These are phyloP conservation scores for Eremochloa ophiuroides DNA, from an alignment of 176 grass and related monocot genomes.

Conservation along the genomic window DNA sequence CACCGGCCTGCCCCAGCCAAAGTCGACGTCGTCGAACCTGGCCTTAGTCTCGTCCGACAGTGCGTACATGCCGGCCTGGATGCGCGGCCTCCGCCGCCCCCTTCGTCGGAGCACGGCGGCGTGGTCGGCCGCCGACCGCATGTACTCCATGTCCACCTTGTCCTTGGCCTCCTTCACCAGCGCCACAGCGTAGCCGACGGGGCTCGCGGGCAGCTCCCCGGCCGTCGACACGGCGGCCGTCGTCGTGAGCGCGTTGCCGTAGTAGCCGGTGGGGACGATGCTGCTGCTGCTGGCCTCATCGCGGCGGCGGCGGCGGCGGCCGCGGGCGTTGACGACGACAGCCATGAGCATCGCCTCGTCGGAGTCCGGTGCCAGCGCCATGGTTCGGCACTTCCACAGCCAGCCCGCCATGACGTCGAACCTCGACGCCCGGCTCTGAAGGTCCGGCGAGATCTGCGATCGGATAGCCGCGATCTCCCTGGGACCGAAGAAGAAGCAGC, in stretches of 20 bases:
- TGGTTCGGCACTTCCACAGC: too few relatives aligned
- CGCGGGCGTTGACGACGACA: conserved; percentile 28
- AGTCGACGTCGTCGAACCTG: conserved; percentile 65
- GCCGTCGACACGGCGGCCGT: conserved; percentile 30
- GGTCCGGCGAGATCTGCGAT: conserved; percentile 12
- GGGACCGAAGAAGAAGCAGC: conserved; percentile 43
- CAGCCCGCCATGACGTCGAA: too few relatives aligned
- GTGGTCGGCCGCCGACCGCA: conserved; percentile 47
- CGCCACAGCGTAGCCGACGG: conserved; percentile 56
- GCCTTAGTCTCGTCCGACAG: conserved; percentile 57
- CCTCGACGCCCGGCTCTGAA: too few relatives aligned
- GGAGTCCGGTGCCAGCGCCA: too few relatives aligned
- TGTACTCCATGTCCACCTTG: too few relatives aligned
- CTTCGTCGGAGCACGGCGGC: conserved; percentile 60
- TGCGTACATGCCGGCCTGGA: conserved; percentile 50
- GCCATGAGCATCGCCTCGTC: conserved; percentile 17
- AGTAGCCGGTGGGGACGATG: conserved; percentile 46
- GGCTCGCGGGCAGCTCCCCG: conserved; percentile 26
- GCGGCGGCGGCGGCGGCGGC: neutral
- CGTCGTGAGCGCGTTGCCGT: conserved; percentile 49
- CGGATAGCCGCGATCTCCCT: conserved; percentile 28
- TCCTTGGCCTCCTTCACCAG: too few relatives aligned
- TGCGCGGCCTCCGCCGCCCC: conserved; percentile 34
- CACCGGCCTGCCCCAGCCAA: conserved; percentile 69
- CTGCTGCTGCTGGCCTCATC: too few relatives aligned